Conservation (phyloP, 2,329 filamentous ascomycete species). For the Ascochyta fabae region DNA sequence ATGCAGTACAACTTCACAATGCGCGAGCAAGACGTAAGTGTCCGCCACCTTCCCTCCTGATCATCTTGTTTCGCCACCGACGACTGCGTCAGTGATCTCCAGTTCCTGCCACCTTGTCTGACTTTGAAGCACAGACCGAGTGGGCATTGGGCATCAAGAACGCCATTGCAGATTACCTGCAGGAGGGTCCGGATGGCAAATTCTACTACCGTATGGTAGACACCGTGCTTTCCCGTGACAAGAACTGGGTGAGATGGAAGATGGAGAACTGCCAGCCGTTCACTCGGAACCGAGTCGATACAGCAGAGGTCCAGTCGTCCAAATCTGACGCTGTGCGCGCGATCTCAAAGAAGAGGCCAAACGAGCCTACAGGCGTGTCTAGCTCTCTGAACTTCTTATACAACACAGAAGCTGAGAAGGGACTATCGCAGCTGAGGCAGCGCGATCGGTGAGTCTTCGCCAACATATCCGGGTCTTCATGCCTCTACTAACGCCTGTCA, state of each 20-base stretch:
- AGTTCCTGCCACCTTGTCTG: constrained; percentile 35
- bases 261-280: constrained; percentile 91
- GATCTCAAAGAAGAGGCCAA: constrained; percentile 70
- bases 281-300: constrained; percentile 73
- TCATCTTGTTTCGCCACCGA: constrained; percentile 23
- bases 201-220: constrained; percentile 98
- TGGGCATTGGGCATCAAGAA: constrained; percentile 84
- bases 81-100: constrained; percentile 30
- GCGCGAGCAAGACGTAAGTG: constrained; percentile 80
- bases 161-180: constrained; percentile 81
- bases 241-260: constrained; percentile 99
- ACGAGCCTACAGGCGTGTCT: constrained; percentile 58
- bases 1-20: constrained; percentile 82
- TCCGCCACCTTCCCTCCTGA: constrained; percentile 21
- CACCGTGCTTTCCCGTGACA: constrained; percentile 91
- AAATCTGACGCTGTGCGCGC: constrained; percentile 69
- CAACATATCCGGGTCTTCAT: constrained; percentile 14
- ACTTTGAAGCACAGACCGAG: constrained; percentile 65
- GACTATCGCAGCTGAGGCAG: constrained; percentile 74
- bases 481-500: constrained; percentile 48
- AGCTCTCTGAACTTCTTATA: constrained; percentile 69
- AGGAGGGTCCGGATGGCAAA: constrained; percentile 79
- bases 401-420: constrained; percentile 66
- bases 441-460: constrained; percentile 56
- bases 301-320: constrained; percentile 72